Percentiles rank a stretch among this genome's conserved stretches.
phyloP scores from a whole-genome alignment of 495 filamentous ascomycete genomes.

The Penicillium nucicola region DNA sequence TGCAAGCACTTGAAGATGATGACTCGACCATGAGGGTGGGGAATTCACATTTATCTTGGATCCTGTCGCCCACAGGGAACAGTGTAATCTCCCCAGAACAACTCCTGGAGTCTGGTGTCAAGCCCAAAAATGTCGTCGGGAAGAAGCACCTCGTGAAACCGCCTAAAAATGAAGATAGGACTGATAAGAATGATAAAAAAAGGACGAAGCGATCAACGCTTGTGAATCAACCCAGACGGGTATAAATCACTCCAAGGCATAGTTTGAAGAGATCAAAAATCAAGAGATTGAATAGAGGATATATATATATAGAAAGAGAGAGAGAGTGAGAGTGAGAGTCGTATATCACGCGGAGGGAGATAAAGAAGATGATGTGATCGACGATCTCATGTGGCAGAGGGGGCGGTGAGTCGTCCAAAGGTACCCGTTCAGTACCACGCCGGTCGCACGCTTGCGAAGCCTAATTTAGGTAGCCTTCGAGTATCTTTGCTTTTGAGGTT shows the following conservation, averaged over 20 bases:
- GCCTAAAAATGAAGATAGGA: too few relatives aligned
- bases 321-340: too few relatives aligned
- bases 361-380: neutral
- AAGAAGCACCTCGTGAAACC: neutral
- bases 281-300: too few relatives aligned
- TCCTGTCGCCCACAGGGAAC: neutral
- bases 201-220: slow-evolving; percentile 15
- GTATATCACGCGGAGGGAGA: neutral
- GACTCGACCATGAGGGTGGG: neutral
- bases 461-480: neutral
- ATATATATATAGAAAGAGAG: too few relatives aligned
- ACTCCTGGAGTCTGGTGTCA: neutral
- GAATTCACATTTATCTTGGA: slow-evolving; percentile 7
- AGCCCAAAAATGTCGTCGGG: neutral
- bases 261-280: neutral
- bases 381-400: slow-evolving; percentile 3
- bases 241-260: slow-evolving; percentile 12
- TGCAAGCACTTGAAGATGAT: neutral
- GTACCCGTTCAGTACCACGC: neutral
- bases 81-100: neutral
- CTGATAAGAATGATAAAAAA: neutral
- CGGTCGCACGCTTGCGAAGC: neutral
- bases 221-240: slow-evolving; percentile 15
- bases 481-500: neutral
- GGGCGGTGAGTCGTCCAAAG: neutral